Base-by-base conservation (phyloP, 2,329 filamentous ascomycete species). In the Aspergillus sp. region DNA sequence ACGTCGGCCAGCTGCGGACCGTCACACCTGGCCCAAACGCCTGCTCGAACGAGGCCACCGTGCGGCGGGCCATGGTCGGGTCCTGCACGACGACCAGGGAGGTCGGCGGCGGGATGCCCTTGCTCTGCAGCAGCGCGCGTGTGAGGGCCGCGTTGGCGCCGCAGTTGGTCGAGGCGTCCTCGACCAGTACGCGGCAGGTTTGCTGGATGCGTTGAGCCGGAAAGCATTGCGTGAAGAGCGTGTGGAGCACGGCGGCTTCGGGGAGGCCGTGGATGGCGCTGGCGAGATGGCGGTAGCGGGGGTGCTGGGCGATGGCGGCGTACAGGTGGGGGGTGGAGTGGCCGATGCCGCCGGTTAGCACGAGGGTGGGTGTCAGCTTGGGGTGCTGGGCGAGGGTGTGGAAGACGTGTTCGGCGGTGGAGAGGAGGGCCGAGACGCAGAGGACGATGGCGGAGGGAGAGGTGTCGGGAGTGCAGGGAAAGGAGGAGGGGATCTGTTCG, bases 161-260 rank as follows among this genome's bases (percentile, higher is more conserved):
- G 55, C 76, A 78, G 52, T 78, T 78, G 0, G 75, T 77, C 1
- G 74, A 77, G n/a, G 66, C 53, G 42, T 76, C 70, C 52, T 79
- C 76, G 6, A 78, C 49, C 3, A 78, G 58, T 17, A 78, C 63
- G 6, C 49, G 58, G 16, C 69, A 67, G 13, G 53, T 41, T 2
- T 47, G 54, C 10, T 50, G 59, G 16, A 73, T 59, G 1, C 52
- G 23, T 3, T 60, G 20, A 36, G 66, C 64, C 51, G 61, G 48
- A 25, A 58, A 58, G 31, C 60, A 63, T 14, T 23, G 23, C 6
- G 66, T 55, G 23, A 76, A 53, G 11, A 78, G 71, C 17, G 54
- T 55, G 21, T 73, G 61, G 13, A 77, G 60, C 1, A 77, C 69
- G 13, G 64, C 62, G 2, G 76, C 68, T 60, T 78, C 76, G 2